Evolutionary conservation across 345 rosid species (phyloP).

Genomic region (Hirschfeldia incana): DNA sequence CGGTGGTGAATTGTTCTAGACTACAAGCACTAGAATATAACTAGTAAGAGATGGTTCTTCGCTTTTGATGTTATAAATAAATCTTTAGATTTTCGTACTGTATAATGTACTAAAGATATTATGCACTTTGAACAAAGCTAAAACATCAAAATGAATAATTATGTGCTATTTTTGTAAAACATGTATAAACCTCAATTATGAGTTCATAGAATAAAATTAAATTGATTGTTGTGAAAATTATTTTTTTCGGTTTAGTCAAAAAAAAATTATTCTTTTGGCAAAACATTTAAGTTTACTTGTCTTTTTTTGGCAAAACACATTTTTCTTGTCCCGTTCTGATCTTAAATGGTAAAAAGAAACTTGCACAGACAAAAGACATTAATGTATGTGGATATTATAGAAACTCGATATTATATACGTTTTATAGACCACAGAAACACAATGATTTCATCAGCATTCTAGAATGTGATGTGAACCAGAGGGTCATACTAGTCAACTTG

Average conservation of each 20-base stretch:
- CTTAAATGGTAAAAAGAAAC: neutral
- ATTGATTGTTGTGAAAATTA: too few relatives aligned
- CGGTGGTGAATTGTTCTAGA: neutral
- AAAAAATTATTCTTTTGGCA: too few relatives aligned
- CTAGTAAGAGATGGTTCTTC: neutral
- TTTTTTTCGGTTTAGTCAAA: too few relatives aligned
- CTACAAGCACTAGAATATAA: neutral
- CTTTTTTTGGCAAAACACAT: neutral
- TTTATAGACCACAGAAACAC: constrained; percentile 16
- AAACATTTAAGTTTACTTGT: too few relatives aligned
- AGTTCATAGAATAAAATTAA: neutral
- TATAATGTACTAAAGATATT: neutral
- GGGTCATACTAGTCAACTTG: constrained; percentile 10
- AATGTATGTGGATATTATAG: neutral
- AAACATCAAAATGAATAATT: neutral
- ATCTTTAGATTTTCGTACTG: neutral
- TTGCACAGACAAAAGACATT: neutral
- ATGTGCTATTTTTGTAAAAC: neutral
- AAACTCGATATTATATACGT: too few relatives aligned
- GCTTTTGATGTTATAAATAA: neutral
- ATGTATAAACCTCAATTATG: neutral
- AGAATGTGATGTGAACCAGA: constrained; percentile 12
- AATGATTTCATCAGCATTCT: constrained; percentile 1
- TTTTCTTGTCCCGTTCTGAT: neutral
- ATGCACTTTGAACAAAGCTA: neutral